Conservation (phyloP, 2,329 filamentous ascomycete species). For the Tolypocladium sp. region DNA sequence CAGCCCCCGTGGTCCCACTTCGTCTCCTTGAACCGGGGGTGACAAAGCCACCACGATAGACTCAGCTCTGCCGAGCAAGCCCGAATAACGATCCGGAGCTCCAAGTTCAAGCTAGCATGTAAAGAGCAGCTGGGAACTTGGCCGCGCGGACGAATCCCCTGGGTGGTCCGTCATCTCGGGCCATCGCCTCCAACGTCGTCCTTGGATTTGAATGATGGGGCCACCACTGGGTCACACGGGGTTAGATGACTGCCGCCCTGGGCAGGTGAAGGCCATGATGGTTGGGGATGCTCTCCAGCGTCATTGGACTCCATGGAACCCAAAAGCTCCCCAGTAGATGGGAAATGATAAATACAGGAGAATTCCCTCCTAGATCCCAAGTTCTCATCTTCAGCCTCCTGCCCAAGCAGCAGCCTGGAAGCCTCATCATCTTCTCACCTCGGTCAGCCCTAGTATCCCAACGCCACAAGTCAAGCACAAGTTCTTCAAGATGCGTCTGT, state of each 20-base stretch:
- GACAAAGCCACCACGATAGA: background rate
- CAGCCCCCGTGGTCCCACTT: background rate
- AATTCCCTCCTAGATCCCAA: background rate
- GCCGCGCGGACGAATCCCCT: background rate
- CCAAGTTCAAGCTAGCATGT: background rate
- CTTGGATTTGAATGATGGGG: background rate
- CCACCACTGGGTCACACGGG: background rate
- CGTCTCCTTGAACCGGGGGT: background rate
- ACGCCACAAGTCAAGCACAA: background rate
- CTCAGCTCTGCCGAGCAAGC: background rate
- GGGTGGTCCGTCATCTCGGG: background rate
- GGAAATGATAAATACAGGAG: background rate
- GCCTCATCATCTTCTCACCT: background rate
- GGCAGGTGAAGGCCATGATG: background rate
- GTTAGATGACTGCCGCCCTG: background rate
- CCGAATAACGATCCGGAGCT: background rate
- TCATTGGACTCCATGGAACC: background rate
- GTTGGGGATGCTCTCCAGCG: background rate
- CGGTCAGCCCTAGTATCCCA: background rate
- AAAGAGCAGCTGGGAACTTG: background rate
- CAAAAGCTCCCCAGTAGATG: background rate
- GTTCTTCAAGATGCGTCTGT: slow-evolving; percentile 5
- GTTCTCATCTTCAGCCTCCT: background rate
- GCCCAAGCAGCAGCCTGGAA: background rate
- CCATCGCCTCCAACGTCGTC: background rate